A percentile compares a stretch with the other conserved stretches of the same genome.
phyloP scores from a whole-genome alignment of 164 flowering plant genomes.

The Aristolochia fimbriata region DNA sequence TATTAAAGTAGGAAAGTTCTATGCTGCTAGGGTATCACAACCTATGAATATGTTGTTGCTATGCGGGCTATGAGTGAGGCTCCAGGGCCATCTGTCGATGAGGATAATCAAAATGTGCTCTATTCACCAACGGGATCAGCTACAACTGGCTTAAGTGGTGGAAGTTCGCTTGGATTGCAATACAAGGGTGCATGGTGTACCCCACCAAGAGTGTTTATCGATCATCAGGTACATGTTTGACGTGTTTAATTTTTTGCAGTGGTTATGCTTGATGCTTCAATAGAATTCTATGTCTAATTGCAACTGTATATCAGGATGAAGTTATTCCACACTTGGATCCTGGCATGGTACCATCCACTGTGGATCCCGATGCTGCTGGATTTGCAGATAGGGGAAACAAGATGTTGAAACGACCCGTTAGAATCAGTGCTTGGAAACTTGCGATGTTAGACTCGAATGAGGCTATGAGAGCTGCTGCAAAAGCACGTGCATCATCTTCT shows the following conservation, averaged over 20 bases:
- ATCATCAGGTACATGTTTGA: slow-evolving; percentile 63
- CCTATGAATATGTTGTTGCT: slow-evolving; percentile 94
- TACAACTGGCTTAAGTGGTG: slow-evolving; percentile 86
- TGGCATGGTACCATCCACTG: slow-evolving; percentile 87
- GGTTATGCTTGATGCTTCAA: not conserved
- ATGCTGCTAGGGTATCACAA: slow-evolving; percentile 70
- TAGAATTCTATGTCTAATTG: not conserved
- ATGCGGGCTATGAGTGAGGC: slow-evolving; percentile 91
- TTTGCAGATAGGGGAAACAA: slow-evolving; percentile 40
- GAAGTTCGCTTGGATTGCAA: slow-evolving; percentile 84
- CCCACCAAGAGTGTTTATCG: slow-evolving; percentile 91
- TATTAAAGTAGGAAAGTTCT: not conserved
- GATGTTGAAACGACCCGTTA: slow-evolving; percentile 50
- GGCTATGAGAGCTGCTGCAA: slow-evolving; percentile 86
- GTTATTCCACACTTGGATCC: slow-evolving; percentile 92
- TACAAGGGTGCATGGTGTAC: slow-evolving; percentile 96
- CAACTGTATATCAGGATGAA: slow-evolving; percentile 56
- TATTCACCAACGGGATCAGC: slow-evolving; percentile 88
- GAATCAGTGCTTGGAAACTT: slow-evolving; percentile 93
- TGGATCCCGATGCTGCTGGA: slow-evolving; percentile 87
- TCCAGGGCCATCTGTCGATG: slow-evolving; percentile 62
- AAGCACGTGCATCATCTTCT: slow-evolving; percentile 94
- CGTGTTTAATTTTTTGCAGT: not conserved
- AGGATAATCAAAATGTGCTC: slow-evolving; percentile 44
- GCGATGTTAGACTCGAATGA: slow-evolving; percentile 81